phyloP scores from a whole-genome alignment of 1,284 basidiomycete genomes.

The Phaffia rhodozyma region DNA sequence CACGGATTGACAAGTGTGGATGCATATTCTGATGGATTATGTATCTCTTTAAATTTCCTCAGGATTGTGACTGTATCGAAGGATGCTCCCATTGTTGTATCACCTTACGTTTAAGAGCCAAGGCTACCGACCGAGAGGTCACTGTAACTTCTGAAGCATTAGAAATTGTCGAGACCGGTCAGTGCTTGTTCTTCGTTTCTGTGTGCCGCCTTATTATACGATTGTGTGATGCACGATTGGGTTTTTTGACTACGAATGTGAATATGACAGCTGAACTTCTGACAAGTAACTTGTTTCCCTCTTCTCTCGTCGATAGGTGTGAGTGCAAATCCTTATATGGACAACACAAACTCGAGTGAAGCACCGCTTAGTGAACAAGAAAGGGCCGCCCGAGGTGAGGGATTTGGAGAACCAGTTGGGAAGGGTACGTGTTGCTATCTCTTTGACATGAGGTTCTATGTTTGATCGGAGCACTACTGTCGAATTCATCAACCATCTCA shows the following conservation, averaged over 20 bases:
- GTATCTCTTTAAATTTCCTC: background rate
- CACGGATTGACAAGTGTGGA: background rate
- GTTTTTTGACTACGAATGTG: background rate
- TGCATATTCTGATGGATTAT: background rate
- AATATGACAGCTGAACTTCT: background rate
- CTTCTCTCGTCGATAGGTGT: background rate
- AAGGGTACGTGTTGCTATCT: constrained; percentile 46
- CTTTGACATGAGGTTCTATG: background rate
- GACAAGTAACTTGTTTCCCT: background rate
- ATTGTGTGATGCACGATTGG: background rate
- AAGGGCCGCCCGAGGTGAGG: background rate
- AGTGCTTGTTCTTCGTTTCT: background rate
- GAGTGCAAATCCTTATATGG: constrained; percentile 9
- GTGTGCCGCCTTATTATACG: background rate
- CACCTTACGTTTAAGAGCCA: constrained; percentile 30
- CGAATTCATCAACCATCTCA: constrained; percentile 1
- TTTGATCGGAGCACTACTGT: background rate
- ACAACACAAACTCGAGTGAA: background rate
- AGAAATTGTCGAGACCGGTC: constrained; percentile 22
- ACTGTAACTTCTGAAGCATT: constrained; percentile 34
- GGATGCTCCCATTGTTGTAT: constrained; percentile 38
- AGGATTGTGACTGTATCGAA: constrained; percentile 38
- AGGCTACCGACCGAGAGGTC: constrained; percentile 26
- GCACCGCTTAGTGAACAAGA: constrained; percentile 32
- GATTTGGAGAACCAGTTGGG: constrained; percentile 69